Conservation (phyloP, 306 rosid genomes). For the Quercus agrifolia region DNA sequence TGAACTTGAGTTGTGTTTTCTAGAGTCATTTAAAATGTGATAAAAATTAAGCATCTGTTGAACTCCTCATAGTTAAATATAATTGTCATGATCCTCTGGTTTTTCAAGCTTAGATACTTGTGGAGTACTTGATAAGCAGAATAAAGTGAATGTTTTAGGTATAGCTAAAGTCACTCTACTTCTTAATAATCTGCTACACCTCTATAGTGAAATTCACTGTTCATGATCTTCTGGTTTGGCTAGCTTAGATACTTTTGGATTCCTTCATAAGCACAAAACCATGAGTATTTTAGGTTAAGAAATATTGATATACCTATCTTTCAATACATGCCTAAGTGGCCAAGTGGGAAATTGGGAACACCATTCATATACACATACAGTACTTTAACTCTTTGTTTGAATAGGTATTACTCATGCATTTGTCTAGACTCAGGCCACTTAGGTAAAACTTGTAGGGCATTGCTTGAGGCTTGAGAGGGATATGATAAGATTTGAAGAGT, state of each 20-base stretch:
- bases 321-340: too few species aligned
- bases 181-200: too few species aligned
- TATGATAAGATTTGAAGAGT: background rate
- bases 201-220: too few species aligned
- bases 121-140: background rate
- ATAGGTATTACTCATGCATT: background rate
- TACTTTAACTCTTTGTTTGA: constrained; percentile 16
- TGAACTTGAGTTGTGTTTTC: background rate
- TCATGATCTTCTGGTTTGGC: background rate
- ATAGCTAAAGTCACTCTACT: too few species aligned
- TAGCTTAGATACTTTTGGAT: background rate
- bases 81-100: background rate
- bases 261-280: background rate
- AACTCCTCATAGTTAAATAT: background rate
- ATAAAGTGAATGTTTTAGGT: too few species aligned
- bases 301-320: too few species aligned
- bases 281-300: background rate
- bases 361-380: background rate
- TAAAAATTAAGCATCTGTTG: background rate
- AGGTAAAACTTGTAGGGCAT: background rate
- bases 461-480: background rate
- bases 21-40: background rate
- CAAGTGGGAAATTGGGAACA: too few species aligned
- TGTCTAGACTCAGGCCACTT: background rate
- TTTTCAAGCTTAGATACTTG: background rate